These are phyloP conservation scores for Biancaea sappan DNA, from an alignment of 306 rosid genomes.

Conservation along the genomic window DNA sequence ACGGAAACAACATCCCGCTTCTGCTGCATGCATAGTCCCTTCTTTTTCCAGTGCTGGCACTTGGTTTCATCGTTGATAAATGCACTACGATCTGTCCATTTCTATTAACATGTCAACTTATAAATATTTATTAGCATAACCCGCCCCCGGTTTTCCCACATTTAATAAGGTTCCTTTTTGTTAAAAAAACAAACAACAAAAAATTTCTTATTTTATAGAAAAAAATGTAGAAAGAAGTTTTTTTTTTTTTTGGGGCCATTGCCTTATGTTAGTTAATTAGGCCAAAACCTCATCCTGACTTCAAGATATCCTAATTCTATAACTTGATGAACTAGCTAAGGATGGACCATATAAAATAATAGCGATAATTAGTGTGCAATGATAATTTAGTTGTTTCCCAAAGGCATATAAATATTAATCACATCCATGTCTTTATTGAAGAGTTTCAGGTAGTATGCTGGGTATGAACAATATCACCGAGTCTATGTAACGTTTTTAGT, in stretches of 20 bases:
- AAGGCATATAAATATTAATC: too few relatives aligned
- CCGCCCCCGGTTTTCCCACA: neutral
- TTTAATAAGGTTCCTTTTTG: neutral
- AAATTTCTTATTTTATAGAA: neutral
- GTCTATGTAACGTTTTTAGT: neutral
- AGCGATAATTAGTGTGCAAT: too few relatives aligned
- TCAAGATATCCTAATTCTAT: too few relatives aligned
- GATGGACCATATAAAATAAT: too few relatives aligned
- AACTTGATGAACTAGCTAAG: too few relatives aligned
- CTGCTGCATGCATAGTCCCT: neutral
- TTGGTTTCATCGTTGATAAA: neutral
- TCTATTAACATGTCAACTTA: neutral
- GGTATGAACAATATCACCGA: neutral
- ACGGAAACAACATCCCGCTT: slow-evolving; percentile 32
- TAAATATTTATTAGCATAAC: neutral
- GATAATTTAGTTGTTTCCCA: too few relatives aligned
- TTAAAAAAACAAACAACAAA: neutral
- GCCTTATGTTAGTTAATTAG: neutral
- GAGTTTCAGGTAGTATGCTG: neutral
- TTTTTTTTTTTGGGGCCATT: too few relatives aligned
- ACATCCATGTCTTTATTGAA: too few relatives aligned
- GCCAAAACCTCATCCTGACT: neutral
- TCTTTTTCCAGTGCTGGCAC: slow-evolving; percentile 4
- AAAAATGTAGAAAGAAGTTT: neutral
- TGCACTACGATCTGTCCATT: slow-evolving; percentile 21